Base-by-base conservation (phyloP, 2,329 filamentous ascomycete genomes). In the Fusarium clavum region DNA sequence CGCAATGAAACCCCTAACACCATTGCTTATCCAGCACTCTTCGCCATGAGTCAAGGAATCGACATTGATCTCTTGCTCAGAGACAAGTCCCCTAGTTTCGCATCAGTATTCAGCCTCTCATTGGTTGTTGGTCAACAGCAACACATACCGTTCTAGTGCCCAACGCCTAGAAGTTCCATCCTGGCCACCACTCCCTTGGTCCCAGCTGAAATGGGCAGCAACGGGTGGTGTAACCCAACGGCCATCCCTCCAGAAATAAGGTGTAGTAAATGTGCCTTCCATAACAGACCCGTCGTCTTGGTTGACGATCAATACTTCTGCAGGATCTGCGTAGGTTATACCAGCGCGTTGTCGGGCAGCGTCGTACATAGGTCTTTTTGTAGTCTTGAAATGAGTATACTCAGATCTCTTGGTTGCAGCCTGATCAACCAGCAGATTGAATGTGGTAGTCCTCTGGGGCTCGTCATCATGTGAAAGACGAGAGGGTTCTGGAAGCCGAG, bases 361-460 rank as follows among this genome's bases (percentile, higher is more conserved):
- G 47, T 92, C 88, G 78, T 98, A 98, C 77, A 90, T 84, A 12
- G 83, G 81, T 16, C 95, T 88, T 49, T 86, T 83, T 0, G 92
- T 96, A 0, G 95, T 98, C 80, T 99, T 98, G 82, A 92, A 92
- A 61, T 91, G 90, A 0, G 94, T 97, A 76, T 91, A 92, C n/a
- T 88, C 85, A 2, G 87, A 88, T 43, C 80, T 79, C 10, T 70
- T 40, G 0, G 84, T 86, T n/a, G 57, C 57, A n/a, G 69, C 61
- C 12, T 61, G 57, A 71, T 89, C 86, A 5, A 87, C 61, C 1
- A 84, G 63, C 4, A 89, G 77, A 4, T 81, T 79, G 64, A 82
- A 87, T 2, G 75, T 75, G 1, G 78, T 75, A 2, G 67, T 60
- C 12, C 74, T 79, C 12, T 58, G 69, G 2, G 76, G 73, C 14